phyloP scores from a whole-genome alignment of 164 flowering plant genomes.

The Magnolia sinica region DNA sequence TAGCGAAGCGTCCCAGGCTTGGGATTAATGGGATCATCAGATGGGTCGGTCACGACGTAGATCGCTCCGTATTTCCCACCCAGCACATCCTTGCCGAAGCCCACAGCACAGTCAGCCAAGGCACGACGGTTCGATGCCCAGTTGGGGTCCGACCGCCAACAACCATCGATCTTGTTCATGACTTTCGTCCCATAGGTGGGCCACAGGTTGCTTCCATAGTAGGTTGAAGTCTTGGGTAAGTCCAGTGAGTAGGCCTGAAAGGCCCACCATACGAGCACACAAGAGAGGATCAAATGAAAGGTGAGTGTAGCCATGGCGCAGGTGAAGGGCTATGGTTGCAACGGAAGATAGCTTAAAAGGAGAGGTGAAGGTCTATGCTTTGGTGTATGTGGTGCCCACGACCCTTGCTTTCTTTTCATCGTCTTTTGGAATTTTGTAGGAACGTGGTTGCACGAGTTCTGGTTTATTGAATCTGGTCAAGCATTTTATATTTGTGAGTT shows the following conservation, averaged over 20 bases:
- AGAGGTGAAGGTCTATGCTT: conserved; percentile 18
- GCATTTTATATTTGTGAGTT: not conserved
- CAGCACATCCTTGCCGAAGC: conserved; percentile 26
- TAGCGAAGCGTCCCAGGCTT: conserved; percentile 34
- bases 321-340: not conserved
- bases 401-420: not conserved
- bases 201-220: not conserved
- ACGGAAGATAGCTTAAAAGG: not conserved
- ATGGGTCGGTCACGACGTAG: conserved; percentile 24
- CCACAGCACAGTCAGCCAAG: conserved; percentile 28
- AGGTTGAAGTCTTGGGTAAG: not conserved
- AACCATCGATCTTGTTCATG: conserved; percentile 25
- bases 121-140: conserved; percentile 25
- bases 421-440: not conserved
- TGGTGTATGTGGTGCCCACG: conserved; percentile 6
- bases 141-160: conserved; percentile 23
- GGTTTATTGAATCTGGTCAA: not conserved
- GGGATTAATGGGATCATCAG: conserved; percentile 26
- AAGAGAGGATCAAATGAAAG: conserved; percentile 17
- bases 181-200: not conserved
- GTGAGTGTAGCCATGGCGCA: conserved; percentile 24
- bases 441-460: conserved; percentile 9
- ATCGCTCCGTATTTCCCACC: conserved; percentile 26
- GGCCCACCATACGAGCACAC: conserved; percentile 18
- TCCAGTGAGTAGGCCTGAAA: conserved; percentile 12